A percentile compares a stretch with the other conserved stretches of the same genome.
These are phyloP conservation scores for Trichoderma erinaceum DNA, from an alignment of 495 filamentous ascomycete species.

Conservation along the genomic window DNA sequence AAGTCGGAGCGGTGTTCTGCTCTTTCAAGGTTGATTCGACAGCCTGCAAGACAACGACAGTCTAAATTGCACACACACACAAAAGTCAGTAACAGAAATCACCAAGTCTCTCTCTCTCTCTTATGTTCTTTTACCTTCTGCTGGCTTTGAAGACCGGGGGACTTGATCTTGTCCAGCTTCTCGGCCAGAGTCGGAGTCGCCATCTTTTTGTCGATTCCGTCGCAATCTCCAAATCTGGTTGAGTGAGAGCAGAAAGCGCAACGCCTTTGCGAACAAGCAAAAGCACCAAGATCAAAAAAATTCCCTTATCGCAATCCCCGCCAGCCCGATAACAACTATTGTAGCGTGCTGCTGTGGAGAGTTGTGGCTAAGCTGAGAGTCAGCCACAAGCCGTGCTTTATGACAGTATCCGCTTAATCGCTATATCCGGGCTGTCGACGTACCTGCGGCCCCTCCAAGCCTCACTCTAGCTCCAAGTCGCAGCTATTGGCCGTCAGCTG, in stretches of 20 bases:
- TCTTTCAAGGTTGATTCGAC: conserved; percentile 88
- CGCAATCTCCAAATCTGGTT: neutral
- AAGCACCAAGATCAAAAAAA: neutral
- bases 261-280: conserved; percentile 3
- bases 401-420: neutral
- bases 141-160: conserved; percentile 91
- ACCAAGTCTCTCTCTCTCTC: too few species aligned
- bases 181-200: conserved; percentile 65
- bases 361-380: neutral
- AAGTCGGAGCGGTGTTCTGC: conserved; percentile 70
- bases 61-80: conserved; percentile 43
- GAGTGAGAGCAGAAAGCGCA: conserved; percentile 8
- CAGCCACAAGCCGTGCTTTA: neutral
- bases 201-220: conserved; percentile 25
- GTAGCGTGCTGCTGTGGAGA: neutral
- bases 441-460: conserved; percentile 8
- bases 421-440: conserved; percentile 8
- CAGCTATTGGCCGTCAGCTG: conserved; percentile 7
- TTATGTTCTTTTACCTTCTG: conserved; percentile 57
- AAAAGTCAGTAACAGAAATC: neutral
- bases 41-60: conserved; percentile 77
- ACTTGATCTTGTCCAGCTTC: conserved; percentile 92
- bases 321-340: conserved; percentile 3
- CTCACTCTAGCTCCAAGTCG: neutral
- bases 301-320: conserved; percentile 13